phyloP scores from a whole-genome alignment of 371 early-diverging fungal genomes.

The Mortierella sp. region DNA sequence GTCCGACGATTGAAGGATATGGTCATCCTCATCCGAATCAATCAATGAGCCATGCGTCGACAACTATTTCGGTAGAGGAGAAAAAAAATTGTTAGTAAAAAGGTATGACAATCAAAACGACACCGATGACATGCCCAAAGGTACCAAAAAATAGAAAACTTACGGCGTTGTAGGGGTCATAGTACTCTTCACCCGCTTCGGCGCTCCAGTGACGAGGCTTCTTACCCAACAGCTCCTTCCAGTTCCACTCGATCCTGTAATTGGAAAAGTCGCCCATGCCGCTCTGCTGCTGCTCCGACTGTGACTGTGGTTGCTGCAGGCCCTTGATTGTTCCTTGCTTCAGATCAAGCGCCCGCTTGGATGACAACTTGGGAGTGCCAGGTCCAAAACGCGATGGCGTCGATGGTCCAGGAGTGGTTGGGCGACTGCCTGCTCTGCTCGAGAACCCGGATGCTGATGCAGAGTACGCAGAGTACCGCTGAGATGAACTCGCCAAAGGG shows the following conservation, averaged over 20 bases:
- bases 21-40: conserved; percentile 51
- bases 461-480: conserved; percentile 21
- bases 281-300: conserved; percentile 21
- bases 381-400: conserved; percentile 47
- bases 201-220: conserved; percentile 57
- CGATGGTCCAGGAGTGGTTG: conserved; percentile 49
- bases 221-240: conserved; percentile 55
- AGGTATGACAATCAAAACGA: not conserved
- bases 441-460: conserved; percentile 51
- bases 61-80: conserved; percentile 18
- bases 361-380: conserved; percentile 33
- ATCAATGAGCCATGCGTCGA: conserved; percentile 49
- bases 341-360: conserved; percentile 29
- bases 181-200: conserved; percentile 43
- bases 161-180: conserved; percentile 57
- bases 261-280: conserved; percentile 45
- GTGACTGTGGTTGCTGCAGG: not conserved
- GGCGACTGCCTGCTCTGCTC: conserved; percentile 46
- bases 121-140: not conserved
- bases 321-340: conserved; percentile 11
- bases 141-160: conserved; percentile 8
- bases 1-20: conserved; percentile 32
- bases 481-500: conserved; percentile 18
- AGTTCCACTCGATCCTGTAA: conserved; percentile 57
- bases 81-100: not conserved